phyloP scores from a whole-genome alignment of 208 protist genomes.

The Tritrichomonas foetus region DNA sequence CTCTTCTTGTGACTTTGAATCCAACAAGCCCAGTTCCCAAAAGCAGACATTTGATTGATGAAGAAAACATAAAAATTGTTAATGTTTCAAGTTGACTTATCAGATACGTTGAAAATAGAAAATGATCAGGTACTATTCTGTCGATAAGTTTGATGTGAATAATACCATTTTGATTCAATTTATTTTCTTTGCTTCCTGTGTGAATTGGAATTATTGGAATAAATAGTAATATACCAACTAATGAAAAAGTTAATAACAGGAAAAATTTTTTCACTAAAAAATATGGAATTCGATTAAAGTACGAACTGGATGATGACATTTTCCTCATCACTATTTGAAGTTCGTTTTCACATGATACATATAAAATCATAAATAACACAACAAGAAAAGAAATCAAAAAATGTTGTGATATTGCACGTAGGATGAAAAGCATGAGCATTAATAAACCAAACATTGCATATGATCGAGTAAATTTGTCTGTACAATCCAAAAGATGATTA shows the following conservation, averaged over 20 bases:
- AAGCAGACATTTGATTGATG: background rate
- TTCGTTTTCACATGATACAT: background rate
- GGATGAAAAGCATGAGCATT: background rate
- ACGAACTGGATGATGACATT: background rate
- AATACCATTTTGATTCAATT: too few species aligned
- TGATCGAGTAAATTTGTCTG: background rate
- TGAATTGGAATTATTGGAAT: too few species aligned
- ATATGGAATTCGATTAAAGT: background rate
- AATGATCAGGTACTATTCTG: too few species aligned
- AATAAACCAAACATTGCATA: background rate
- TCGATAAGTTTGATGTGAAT: too few species aligned
- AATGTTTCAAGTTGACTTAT: background rate
- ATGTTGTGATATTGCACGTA: background rate
- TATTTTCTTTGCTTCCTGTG: too few species aligned
- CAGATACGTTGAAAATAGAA: background rate
- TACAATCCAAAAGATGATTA: too few species aligned
- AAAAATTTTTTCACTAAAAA: background rate
- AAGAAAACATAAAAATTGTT: background rate
- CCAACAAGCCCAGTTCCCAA: background rate
- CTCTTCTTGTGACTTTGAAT: background rate
- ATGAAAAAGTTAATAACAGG: background rate
- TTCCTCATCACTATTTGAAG: background rate
- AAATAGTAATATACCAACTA: background rate
- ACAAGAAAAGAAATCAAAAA: background rate
- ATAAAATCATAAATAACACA: background rate